These are phyloP conservation scores for Ganoderma lingzhi DNA, from an alignment of 1,284 basidiomycete genomes.

Conservation along the genomic window DNA sequence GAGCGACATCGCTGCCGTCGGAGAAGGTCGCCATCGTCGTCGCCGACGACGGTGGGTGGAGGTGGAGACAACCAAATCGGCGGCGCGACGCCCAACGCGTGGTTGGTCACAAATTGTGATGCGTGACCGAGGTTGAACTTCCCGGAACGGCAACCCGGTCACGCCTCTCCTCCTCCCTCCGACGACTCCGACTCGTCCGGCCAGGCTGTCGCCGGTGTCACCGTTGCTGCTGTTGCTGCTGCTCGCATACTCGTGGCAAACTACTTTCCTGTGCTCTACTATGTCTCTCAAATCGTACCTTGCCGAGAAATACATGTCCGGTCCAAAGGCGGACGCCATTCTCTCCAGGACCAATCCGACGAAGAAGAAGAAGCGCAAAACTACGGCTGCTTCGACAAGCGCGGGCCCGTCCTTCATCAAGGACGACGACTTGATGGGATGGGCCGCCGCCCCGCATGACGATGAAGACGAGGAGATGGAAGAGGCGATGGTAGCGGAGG, in stretches of 20 bases:
- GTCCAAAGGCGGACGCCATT: constrained; percentile 96
- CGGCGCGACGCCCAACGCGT: constrained; percentile 12
- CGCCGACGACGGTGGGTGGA: constrained; percentile 36
- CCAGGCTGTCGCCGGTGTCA: background rate
- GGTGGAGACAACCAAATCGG: constrained; percentile 19
- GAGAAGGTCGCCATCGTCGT: constrained; percentile 47
- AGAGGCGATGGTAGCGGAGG: constrained; percentile 71
- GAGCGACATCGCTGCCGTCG: constrained; percentile 43
- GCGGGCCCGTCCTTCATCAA: constrained; percentile 51
- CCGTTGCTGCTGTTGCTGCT: background rate
- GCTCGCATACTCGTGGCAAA: background rate
- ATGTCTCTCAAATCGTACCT: constrained; percentile 72
- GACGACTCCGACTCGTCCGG: background rate
- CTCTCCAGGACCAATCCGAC: constrained; percentile 72
- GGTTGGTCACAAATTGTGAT: constrained; percentile 1
- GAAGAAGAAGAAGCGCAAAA: constrained; percentile 83
- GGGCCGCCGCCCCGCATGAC: constrained; percentile 60
- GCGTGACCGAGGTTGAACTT: constrained; percentile 7
- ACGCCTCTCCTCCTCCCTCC: background rate
- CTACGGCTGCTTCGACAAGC: constrained; percentile 43
- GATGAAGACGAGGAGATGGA: constrained; percentile 58
- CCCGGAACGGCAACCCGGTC: background rate
- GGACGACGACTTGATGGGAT: constrained; percentile 74
- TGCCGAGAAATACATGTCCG: constrained; percentile 94
- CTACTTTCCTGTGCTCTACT: background rate